phyloP scores from a whole-genome alignment of 805 yeast species.

The Jamesozyma hellenica region DNA sequence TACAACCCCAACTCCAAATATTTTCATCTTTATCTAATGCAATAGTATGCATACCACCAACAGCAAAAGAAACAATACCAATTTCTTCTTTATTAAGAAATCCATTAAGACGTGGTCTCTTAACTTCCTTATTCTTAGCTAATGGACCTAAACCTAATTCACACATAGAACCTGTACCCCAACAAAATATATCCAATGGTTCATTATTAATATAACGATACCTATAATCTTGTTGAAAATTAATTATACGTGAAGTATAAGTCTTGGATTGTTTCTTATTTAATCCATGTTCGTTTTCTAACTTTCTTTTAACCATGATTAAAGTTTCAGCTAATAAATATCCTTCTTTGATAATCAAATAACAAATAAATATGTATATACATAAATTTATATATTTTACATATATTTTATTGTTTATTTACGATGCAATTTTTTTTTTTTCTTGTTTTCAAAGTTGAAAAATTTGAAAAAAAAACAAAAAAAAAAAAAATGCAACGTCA shows the following conservation, averaged over 20 bases:
- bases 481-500: no score
- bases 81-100: constrained; percentile 50
- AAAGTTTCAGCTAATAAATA: neutral
- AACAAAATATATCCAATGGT: constrained; percentile 71
- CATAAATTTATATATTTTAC: no score
- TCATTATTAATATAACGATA: constrained; percentile 26
- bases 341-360: no score
- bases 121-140: constrained; percentile 86
- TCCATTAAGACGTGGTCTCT: constrained; percentile 89
- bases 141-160: constrained; percentile 95
- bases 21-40: constrained; percentile 68
- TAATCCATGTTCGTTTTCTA: constrained; percentile 2
- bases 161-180: constrained; percentile 97
- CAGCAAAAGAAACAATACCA: constrained; percentile 77
- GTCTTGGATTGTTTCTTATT: constrained; percentile 10
- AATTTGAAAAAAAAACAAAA: no score
- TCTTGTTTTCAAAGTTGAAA: no score
- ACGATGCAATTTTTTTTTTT: no score
- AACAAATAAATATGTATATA: no score
- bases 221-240: constrained; percentile 29
- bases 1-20: constrained; percentile 98
- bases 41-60: constrained; percentile 91
- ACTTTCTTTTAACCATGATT: constrained; percentile 19
- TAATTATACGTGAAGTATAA: constrained; percentile 18
- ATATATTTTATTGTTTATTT: no score